Evolutionary conservation across 2,329 filamentous ascomycete species (phyloP).

Genomic region (Colletotrichum acutatum): DNA sequence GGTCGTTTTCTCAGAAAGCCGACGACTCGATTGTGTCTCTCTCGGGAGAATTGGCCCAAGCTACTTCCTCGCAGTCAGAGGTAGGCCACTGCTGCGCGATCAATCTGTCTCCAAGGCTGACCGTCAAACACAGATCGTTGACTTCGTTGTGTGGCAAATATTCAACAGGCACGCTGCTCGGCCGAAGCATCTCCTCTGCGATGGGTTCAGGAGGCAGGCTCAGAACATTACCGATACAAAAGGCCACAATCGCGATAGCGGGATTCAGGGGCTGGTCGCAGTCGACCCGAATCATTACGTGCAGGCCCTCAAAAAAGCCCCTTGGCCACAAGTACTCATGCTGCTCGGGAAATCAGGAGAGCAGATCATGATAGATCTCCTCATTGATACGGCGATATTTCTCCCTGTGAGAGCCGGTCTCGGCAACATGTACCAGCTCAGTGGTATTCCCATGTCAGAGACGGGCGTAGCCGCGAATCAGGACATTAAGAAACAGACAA

Average conservation of each 20-base stretch:
- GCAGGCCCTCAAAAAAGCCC: constrained; percentile 71
- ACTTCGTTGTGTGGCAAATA: constrained; percentile 81
- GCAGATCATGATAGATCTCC: constrained; percentile 78
- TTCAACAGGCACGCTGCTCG: constrained; percentile 68
- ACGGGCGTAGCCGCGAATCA: constrained; percentile 3
- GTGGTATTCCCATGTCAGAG: constrained; percentile 68
- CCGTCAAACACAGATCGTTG: constrained; percentile 69
- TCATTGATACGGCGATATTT: constrained; percentile 84
- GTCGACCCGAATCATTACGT: constrained; percentile 78
- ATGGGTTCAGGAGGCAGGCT: constrained; percentile 75
- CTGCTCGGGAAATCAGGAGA: constrained; percentile 82
- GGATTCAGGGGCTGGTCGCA: constrained; percentile 74
- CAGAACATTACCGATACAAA: constrained; percentile 41
- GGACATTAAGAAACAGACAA: background rate
- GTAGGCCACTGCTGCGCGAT: constrained; percentile 49
- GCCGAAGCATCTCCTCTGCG: constrained; percentile 82
- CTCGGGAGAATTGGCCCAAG: constrained; percentile 56
- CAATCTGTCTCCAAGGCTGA: constrained; percentile 32
- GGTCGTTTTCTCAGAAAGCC: constrained; percentile 69
- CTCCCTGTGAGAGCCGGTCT: constrained; percentile 66
- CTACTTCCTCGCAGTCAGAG: constrained; percentile 70
- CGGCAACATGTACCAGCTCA: constrained; percentile 81
- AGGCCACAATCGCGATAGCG: constrained; percentile 40
- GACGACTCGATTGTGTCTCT: constrained; percentile 68
- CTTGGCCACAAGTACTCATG: constrained; percentile 81